Percentiles rank a stretch among this genome's conserved stretches.
Evolutionary conservation across 2,329 filamentous ascomycete genomes (phyloP).

Genomic region (Ceratocystis cacaofunesta): DNA sequence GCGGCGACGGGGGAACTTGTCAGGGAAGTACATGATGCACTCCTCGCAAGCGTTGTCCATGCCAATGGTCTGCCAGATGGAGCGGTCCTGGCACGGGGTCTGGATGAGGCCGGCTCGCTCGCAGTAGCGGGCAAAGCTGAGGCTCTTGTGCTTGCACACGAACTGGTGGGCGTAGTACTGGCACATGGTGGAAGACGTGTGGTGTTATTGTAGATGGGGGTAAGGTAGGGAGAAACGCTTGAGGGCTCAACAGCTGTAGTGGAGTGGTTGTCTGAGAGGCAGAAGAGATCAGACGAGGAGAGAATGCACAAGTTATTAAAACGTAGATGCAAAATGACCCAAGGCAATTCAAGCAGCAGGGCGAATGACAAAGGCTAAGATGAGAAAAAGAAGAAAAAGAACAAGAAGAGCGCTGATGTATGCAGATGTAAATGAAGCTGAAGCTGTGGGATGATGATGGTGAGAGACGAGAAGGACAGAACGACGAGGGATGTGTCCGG

Average conservation of each 20-base stretch:
- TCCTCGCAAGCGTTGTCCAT: slow-evolving; percentile 26
- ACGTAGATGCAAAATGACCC: slow-evolving; percentile 2
- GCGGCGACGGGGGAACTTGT: slow-evolving; percentile 19
- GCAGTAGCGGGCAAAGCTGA: slow-evolving; percentile 27
- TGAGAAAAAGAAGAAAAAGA: not conserved
- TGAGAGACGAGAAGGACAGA: not conserved
- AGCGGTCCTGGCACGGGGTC: slow-evolving; percentile 24
- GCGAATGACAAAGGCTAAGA: not conserved
- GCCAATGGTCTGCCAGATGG: slow-evolving; percentile 26
- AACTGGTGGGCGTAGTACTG: slow-evolving; percentile 28
- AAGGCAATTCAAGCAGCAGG: not conserved
- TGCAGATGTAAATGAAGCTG: not conserved
- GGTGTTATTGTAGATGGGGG: not conserved
- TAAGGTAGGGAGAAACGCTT: not conserved
- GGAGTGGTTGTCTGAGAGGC: not conserved
- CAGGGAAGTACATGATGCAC: slow-evolving; percentile 23
- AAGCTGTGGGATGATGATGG: not conserved
- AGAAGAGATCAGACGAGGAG: not conserved
- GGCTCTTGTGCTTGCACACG: slow-evolving; percentile 25
- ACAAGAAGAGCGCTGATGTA: not conserved
- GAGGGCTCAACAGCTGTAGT: not conserved
- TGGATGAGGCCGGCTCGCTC: slow-evolving; percentile 25
- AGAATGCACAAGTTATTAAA: slow-evolving; percentile 2
- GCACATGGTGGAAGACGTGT: slow-evolving; percentile 22
- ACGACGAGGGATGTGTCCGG: not conserved